A percentile compares a stretch with the other conserved stretches of the same genome.
phyloP scores from a whole-genome alignment of 257 asterid species.

The Solanum etuberosum region DNA sequence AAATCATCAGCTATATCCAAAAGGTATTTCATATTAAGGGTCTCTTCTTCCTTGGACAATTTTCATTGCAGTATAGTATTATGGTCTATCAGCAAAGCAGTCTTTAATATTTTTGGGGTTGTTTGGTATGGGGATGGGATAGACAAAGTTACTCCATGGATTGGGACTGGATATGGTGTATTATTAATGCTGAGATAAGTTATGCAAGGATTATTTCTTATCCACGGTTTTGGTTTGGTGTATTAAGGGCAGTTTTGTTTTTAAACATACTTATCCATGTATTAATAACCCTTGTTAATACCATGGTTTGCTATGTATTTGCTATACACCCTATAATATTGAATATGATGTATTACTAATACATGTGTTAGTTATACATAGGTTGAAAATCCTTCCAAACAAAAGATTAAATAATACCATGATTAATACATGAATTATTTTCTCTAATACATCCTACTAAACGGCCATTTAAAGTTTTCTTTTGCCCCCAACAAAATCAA shows the following conservation, averaged over 20 bases:
- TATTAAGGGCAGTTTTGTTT: background rate
- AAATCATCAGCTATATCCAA: slow-evolving; percentile 42
- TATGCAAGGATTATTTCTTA: background rate
- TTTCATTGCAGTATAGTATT: background rate
- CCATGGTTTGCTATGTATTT: background rate
- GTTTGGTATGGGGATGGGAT: background rate
- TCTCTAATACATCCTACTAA: background rate
- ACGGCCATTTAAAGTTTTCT: background rate
- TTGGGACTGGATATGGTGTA: background rate
- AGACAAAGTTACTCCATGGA: background rate
- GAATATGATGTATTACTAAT: background rate
- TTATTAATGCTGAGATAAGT: background rate
- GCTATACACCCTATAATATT: background rate
- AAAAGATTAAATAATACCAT: background rate
- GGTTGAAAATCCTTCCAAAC: background rate
- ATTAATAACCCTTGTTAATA: background rate
- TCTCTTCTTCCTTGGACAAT: background rate
- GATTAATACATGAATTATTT: background rate
- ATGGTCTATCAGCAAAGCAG: background rate
- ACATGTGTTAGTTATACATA: background rate
- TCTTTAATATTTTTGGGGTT: background rate
- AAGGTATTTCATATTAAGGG: slow-evolving; percentile 26
- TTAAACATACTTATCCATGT: background rate
- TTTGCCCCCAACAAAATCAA: background rate
- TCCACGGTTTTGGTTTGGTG: background rate